Evolutionary conservation across 75 land plant species (phyloP).

Genomic region (Chamaecyparis obtusa): DNA sequence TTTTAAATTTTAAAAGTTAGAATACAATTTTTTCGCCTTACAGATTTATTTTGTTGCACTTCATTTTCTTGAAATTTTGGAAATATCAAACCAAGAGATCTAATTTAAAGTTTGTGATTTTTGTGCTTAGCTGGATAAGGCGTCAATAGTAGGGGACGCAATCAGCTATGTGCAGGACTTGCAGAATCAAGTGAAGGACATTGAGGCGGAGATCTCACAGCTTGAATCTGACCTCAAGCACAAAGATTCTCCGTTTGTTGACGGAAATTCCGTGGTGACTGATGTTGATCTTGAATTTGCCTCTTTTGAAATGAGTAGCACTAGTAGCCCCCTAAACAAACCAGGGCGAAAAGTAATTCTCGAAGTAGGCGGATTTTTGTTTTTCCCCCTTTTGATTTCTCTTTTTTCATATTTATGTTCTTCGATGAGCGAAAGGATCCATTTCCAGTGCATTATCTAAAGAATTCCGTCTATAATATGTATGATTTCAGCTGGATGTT

Average conservation of each 20-base stretch:
- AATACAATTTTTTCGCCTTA: too few relatives aligned
- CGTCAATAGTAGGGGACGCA: conserved; percentile 85
- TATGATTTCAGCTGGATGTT: background rate
- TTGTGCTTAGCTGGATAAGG: conserved; percentile 79
- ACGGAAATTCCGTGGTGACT: background rate
- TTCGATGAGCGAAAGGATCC: background rate
- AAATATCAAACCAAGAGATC: background rate
- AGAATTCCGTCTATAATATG: background rate
- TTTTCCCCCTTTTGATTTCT: too few relatives aligned
- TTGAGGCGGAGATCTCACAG: background rate
- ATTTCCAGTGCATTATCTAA: too few relatives aligned
- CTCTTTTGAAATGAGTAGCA: too few relatives aligned
- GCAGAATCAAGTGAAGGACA: conserved; percentile 51
- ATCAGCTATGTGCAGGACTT: conserved; percentile 62
- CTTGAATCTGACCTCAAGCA: background rate
- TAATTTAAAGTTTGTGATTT: too few relatives aligned
- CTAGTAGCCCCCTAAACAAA: background rate
- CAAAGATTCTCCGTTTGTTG: background rate
- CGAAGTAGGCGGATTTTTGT: background rate
- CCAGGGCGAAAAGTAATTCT: background rate
- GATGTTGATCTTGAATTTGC: background rate
- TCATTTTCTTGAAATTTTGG: too few relatives aligned
- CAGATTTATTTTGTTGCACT: too few relatives aligned
- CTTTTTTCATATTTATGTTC: background rate
- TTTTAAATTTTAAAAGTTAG: too few relatives aligned